Base-by-base conservation (phyloP, 768 basidiomycete genomes). In the Podaxis rugospora region DNA sequence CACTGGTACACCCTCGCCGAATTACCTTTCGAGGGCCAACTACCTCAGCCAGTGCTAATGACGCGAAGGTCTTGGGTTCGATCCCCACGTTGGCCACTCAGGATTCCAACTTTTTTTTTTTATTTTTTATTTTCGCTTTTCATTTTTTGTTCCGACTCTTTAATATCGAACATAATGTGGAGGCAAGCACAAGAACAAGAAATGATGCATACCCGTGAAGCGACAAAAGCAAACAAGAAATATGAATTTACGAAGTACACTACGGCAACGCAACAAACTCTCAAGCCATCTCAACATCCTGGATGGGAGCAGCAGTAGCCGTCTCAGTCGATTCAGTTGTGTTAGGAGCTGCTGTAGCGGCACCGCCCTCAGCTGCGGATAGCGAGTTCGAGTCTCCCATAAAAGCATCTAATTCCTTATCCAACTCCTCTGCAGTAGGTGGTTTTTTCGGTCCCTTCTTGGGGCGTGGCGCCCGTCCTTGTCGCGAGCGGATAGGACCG, bases 1-100 rank as follows among this genome's bases (percentile, higher is more conserved):
- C 9, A 32, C 32, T 32, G 32, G 32, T 32, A 32, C 1, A 6
- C 1, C 28, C 32, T 32, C 32, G 2, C 7, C 1, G 1, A 32
- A 32, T 1, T 9, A 1, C 1, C 32, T 32, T 32, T 7, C 7
- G 32, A 32, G 85, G 86, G 86, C 85, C 85, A 85, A 81, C 83
- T 88, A 87, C 86, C 86, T 88, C 87, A 88, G 87, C 77, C 87
- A 87, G 87, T 85, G 83, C 86, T 87, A 87, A 85, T 85, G 83
- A 84, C 81, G 80, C 83, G 80, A 82, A 83, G 83, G 82, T 84
- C 83, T 80, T 83, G 83, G 83, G 64, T 64, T 64, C 61, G 64
- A 64, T 60, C 64, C 64, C 64, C 64, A 64, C 54, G 64, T 59
- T 64, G 64, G 61, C 64, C 64, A 64, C 28, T 32, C 32, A 9